Conservation (phyloP, 352 stramenopile genomes). For the Pythium brachiatum region DNA sequence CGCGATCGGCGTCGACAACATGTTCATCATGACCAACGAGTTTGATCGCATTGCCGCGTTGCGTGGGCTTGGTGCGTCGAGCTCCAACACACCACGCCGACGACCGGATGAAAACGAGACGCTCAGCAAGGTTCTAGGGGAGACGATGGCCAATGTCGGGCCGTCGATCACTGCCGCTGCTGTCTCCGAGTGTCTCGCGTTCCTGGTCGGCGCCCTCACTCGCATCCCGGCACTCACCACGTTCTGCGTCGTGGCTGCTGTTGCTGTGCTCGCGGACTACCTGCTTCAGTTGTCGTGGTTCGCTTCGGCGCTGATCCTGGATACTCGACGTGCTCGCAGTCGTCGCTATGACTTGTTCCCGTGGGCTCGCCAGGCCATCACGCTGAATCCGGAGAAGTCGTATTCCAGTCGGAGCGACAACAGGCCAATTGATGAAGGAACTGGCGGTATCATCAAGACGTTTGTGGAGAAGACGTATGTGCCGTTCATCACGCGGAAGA, state of each 20-base stretch:
- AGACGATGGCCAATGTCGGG: constrained; percentile 78
- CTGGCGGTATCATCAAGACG: constrained; percentile 41
- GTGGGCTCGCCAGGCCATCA: constrained; percentile 54
- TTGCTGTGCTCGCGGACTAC: constrained; percentile 80
- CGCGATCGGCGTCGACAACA: constrained; percentile 91
- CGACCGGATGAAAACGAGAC: constrained; percentile 35
- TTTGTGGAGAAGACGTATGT: constrained; percentile 71
- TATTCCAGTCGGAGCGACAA: constrained; percentile 16
- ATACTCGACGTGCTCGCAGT: constrained; percentile 60
- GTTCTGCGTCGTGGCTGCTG: constrained; percentile 84
- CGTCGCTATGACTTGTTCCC: constrained; percentile 74
- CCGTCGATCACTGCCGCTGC: constrained; percentile 87
- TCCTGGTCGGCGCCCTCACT: constrained; percentile 77
- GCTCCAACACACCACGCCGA: constrained; percentile 22
- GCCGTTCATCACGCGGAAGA: constrained; percentile 54
- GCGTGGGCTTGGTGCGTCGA: constrained; percentile 38
- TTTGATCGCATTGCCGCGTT: constrained; percentile 62
- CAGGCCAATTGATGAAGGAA: constrained; percentile 14
- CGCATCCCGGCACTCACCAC: constrained; percentile 85
- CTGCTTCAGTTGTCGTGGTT: constrained; percentile 89
- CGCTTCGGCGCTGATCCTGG: constrained; percentile 72
- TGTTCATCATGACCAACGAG: constrained; percentile 91
- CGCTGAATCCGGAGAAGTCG: constrained; percentile 34
- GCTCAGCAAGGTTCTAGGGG: constrained; percentile 64
- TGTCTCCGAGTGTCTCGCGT: constrained; percentile 78